Percentiles rank a stretch among this genome's conserved stretches.
These are phyloP conservation scores for Penicillium sp. DNA, from an alignment of 2,329 filamentous ascomycete genomes.

Conservation along the genomic window DNA sequence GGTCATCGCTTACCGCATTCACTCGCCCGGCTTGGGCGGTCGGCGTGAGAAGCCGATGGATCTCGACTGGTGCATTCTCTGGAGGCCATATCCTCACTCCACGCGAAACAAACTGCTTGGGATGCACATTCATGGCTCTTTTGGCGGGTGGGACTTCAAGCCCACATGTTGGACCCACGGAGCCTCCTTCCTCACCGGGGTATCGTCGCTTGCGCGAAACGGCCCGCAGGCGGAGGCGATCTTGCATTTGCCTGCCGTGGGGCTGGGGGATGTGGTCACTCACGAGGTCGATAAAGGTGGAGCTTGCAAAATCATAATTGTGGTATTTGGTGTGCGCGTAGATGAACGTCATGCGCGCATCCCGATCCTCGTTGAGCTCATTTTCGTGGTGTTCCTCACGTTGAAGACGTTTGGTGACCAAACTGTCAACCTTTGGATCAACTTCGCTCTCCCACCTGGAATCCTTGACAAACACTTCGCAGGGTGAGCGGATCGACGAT, in stretches of 20 bases:
- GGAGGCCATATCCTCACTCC: slow-evolving; percentile 40
- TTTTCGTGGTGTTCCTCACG: slow-evolving; percentile 39
- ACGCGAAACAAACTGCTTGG: slow-evolving; percentile 34
- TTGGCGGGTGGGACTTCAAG: slow-evolving; percentile 22
- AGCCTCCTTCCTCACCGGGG: slow-evolving; percentile 31
- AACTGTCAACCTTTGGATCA: slow-evolving; percentile 22
- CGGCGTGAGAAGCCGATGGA: slow-evolving; percentile 38
- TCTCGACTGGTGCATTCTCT: slow-evolving; percentile 32
- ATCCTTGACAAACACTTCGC: neutral
- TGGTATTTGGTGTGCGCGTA: slow-evolving; percentile 41
- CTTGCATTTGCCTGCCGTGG: slow-evolving; percentile 25
- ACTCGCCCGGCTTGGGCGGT: slow-evolving; percentile 28
- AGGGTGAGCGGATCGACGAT: neutral
- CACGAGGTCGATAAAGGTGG: slow-evolving; percentile 41
- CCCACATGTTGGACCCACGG: slow-evolving; percentile 25
- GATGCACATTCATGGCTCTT: slow-evolving; percentile 23
- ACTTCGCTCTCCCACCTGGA: slow-evolving; percentile 4
- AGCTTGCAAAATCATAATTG: slow-evolving; percentile 37
- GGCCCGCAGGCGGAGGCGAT: slow-evolving; percentile 39
- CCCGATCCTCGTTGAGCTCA: slow-evolving; percentile 16
- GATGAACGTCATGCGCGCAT: slow-evolving; percentile 36
- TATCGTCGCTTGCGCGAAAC: slow-evolving; percentile 39
- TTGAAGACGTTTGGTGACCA: slow-evolving; percentile 30
- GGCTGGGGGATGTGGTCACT: slow-evolving; percentile 31
- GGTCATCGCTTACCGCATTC: slow-evolving; percentile 34